Percentiles rank a stretch among this genome's conserved stretches.
Evolutionary conservation across 148 eudicot species (phyloP).

Genomic region (Hydrangea macrophylla): DNA sequence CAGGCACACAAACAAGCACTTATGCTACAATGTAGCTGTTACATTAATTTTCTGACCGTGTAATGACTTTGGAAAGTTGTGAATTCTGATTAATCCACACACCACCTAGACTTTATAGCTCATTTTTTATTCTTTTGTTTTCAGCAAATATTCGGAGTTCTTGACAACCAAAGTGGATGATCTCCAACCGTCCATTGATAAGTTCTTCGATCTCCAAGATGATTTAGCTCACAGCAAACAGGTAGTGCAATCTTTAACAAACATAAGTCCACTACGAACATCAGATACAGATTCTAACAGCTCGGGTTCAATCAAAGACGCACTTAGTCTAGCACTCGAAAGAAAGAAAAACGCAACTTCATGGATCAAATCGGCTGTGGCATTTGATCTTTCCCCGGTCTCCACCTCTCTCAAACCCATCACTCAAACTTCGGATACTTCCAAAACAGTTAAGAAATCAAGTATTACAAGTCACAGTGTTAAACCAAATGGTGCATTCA

Average conservation of each 20-base stretch:
- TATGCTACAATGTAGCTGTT: no score
- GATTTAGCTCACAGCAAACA: constrained; percentile 28
- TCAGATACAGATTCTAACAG: constrained; percentile 23
- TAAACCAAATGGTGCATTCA: constrained; percentile 26
- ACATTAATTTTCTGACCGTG: not conserved
- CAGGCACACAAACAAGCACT: no score
- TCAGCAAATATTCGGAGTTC: constrained; percentile 38
- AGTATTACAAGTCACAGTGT: not conserved
- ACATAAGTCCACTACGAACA: constrained; percentile 31
- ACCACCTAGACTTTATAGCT: constrained; percentile 1
- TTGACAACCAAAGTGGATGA: constrained; percentile 25
- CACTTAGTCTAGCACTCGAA: constrained; percentile 34
- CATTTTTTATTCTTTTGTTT: not conserved
- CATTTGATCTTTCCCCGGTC: constrained; percentile 41
- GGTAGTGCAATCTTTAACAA: constrained; percentile 42
- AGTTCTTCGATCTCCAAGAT: constrained; percentile 41
- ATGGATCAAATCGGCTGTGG: constrained; percentile 46
- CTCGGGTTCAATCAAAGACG: constrained; percentile 33
- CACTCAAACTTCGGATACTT: not conserved
- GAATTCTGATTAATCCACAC: not conserved
- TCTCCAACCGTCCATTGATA: constrained; percentile 29
- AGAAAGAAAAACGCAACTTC: constrained; percentile 44
- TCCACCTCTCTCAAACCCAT: constrained; percentile 2
- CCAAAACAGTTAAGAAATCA: constrained; percentile 23
- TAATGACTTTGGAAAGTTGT: not conserved